Base-by-base conservation (phyloP, 106 monocot genomes). In the Dioscorea alata region DNA sequence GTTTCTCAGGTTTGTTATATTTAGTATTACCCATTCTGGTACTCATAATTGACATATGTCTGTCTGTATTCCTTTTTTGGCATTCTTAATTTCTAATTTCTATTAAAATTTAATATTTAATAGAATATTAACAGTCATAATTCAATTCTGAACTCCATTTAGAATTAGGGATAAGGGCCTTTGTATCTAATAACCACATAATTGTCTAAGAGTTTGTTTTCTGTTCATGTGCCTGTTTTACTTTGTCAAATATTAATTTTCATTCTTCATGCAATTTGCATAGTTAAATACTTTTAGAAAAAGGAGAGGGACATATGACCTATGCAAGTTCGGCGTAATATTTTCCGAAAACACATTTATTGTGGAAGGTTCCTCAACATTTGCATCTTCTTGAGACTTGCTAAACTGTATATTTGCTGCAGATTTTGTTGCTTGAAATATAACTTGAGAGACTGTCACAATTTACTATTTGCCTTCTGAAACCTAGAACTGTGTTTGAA, bases 1-100 rank as follows among this genome's bases (percentile, higher is more conserved):
- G 77, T 95, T 71, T 84, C 94, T 53, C 91, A 91, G 88, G 94
- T 91, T 24, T 35, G 65, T 73, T 16, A 6, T 50, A 18, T 50
- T 68, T 49, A 51, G 17, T 64, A 13, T 23, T 17, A 48, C 23
- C 48, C 4, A 23, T 9, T 70, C 16, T 12, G 2, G 12, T 23
- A 19, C 10, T 42, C 42, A 42, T 10, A 24, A 18, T 66, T 50
- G 10, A 50, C 48, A 16, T 59, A 10, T 31, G 13, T 23, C 13
- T 59, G 57, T 56, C 49, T 71, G 16, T 66, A 7, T 76, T 35
- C 20, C 18, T 61, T 25, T 64, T 57, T 50, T 31, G 19, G 22
- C 17, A 25, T 10, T 5, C 16, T 10, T 48, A 60, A 23, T n/a
- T 64, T 22, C 54, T 28, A 31, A 33, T 32, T 33, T 61, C 19